Evolutionary conservation across 352 stramenopile species (phyloP).

Genomic region (Phytophthora ohioensis): DNA sequence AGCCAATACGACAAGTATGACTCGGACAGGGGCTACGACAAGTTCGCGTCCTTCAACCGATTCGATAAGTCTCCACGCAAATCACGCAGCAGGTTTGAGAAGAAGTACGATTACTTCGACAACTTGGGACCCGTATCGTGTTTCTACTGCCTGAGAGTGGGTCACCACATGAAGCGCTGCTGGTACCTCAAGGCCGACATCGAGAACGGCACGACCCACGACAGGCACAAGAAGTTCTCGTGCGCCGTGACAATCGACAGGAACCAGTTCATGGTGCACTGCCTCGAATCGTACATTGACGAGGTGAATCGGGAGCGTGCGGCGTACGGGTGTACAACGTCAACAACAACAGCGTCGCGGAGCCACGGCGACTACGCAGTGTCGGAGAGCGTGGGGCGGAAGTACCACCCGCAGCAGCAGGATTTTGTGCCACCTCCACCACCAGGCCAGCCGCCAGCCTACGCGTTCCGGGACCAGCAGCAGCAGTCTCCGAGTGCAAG

Average conservation of each 20-base stretch:
- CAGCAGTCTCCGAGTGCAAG: conserved; percentile 1
- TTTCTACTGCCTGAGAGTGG: conserved; percentile 57
- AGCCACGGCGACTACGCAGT: conserved; percentile 26
- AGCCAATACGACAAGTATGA: conserved; percentile 28
- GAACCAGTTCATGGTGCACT: conserved; percentile 47
- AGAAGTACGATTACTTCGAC: conserved; percentile 32
- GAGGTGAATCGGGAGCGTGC: conserved; percentile 39
- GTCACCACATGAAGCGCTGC: conserved; percentile 47
- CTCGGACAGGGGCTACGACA: conserved; percentile 21
- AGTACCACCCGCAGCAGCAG: conserved; percentile 17
- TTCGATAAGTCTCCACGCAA: conserved; percentile 25
- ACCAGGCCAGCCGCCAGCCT: conserved; percentile 12
- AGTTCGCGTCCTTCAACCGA: conserved; percentile 19
- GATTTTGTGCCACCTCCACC: conserved; percentile 7
- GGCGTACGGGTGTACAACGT: conserved; percentile 9
- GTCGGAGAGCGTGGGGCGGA: conserved; percentile 14
- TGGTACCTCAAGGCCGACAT: conserved; percentile 57
- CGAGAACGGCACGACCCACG: conserved; percentile 45
- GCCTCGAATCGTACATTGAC: conserved; percentile 48
- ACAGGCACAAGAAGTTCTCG: conserved; percentile 46
- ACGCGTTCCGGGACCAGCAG: conserved; percentile 27
- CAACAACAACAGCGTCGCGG: conserved; percentile 12
- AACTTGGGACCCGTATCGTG: conserved; percentile 35
- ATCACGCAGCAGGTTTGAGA: conserved; percentile 26
- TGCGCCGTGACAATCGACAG: conserved; percentile 45